phyloP scores from a whole-genome alignment of 129 eudicot species.

The Saposhnikovia divaricata region DNA sequence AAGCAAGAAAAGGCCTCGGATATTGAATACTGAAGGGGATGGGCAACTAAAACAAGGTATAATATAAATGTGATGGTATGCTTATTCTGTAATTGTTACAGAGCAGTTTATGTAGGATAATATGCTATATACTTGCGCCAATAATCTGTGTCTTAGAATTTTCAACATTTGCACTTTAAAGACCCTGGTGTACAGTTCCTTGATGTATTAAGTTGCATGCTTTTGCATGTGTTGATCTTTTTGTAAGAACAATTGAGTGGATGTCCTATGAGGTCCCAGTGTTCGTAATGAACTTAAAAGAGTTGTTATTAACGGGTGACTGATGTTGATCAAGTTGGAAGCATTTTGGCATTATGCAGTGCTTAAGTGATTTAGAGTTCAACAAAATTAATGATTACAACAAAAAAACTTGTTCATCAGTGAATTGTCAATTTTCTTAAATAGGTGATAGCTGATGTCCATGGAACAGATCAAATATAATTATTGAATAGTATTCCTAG shows the following conservation, averaged over 20 bases:
- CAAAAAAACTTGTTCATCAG: background rate
- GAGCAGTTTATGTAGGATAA: background rate
- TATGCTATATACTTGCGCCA: background rate
- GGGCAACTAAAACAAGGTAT: slow-evolving; percentile 52
- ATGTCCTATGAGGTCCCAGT: background rate
- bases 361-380: background rate
- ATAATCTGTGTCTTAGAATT: background rate
- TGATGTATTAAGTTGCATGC: background rate
- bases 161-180: background rate
- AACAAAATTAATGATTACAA: background rate
- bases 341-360: background rate
- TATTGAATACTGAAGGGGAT: slow-evolving; percentile 28
- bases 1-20: slow-evolving; percentile 42
- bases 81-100: background rate
- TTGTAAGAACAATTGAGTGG: background rate
- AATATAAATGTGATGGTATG: background rate
- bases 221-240: background rate
- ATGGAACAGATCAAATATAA: background rate
- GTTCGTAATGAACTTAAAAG: background rate
- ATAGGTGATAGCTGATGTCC: background rate
- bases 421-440: background rate
- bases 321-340: background rate
- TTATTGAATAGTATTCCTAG: background rate
- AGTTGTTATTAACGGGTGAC: background rate
- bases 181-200: background rate